Percentiles rank a stretch among this genome's conserved stretches.
phyloP scores from a whole-genome alignment of 108 stramenopile genomes.

The Skeletonema costatum region DNA sequence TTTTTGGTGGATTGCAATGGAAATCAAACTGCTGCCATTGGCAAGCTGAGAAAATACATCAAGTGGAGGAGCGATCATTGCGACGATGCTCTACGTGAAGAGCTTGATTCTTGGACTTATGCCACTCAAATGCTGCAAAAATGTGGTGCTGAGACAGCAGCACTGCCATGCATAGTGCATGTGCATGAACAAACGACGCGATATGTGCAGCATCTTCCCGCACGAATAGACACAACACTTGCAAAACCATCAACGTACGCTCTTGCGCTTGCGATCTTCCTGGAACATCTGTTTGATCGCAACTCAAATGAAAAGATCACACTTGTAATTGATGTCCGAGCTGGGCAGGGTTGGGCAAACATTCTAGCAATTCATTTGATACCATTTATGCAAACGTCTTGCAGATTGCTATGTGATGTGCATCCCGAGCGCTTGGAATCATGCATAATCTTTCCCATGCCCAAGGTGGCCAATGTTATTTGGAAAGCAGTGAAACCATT shows the following conservation, averaged over 20 bases:
- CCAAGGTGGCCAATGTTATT: conserved; percentile 46
- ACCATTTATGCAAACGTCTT: conserved; percentile 52
- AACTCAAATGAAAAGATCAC: conserved; percentile 51
- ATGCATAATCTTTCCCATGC: conserved; percentile 65
- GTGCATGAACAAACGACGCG: conserved; percentile 30
- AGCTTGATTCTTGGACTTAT: conserved; percentile 26
- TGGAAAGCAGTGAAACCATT: conserved; percentile 62
- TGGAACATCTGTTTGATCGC: conserved; percentile 60
- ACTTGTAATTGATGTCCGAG: conserved; percentile 61
- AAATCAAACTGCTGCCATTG: conserved; percentile 22
- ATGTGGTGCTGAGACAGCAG: neutral
- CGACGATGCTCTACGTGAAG: conserved; percentile 5
- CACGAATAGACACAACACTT: conserved; percentile 58
- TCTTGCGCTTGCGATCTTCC: conserved; percentile 59
- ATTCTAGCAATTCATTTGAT: conserved; percentile 51
- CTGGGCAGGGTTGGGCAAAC: conserved; percentile 76
- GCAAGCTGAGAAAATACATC: conserved; percentile 37
- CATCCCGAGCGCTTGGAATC: conserved; percentile 56
- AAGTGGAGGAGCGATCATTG: conserved; percentile 36
- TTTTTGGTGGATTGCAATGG: conserved; percentile 34
- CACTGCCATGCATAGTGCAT: conserved; percentile 39
- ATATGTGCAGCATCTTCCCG: conserved; percentile 62
- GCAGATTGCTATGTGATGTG: conserved; percentile 35
- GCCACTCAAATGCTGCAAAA: conserved; percentile 24
- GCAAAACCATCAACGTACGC: conserved; percentile 56